Evolutionary conservation across 2,329 filamentous ascomycete species (phyloP).

Genomic region (Camptophora hylomeconis): DNA sequence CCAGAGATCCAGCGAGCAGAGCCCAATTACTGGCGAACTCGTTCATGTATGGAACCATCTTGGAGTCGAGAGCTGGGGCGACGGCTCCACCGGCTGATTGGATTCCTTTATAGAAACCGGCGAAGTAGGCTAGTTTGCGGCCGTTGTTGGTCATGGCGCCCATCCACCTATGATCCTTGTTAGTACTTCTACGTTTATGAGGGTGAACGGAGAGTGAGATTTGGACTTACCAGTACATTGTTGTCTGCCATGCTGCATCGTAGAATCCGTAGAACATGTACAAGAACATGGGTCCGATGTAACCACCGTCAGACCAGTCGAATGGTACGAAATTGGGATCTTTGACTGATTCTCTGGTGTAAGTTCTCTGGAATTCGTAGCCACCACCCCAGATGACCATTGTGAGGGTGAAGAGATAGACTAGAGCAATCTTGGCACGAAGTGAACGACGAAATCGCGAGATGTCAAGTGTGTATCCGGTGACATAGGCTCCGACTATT

Average conservation of each 20-base stretch:
- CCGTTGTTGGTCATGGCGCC: conserved; percentile 76
- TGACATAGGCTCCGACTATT: conserved; percentile 61
- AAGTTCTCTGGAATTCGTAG: conserved; percentile 59
- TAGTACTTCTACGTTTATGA: not conserved
- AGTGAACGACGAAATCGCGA: conserved; percentile 46
- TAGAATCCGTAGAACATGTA: conserved; percentile 87
- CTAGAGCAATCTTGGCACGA: conserved; percentile 53
- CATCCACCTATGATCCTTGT: conserved; percentile 50
- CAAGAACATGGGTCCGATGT: conserved; percentile 69
- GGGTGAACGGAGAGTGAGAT: not conserved
- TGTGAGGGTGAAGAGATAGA: conserved; percentile 52
- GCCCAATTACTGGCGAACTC: conserved; percentile 60
- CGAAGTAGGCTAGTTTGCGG: conserved; percentile 71
- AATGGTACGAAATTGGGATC: conserved; percentile 19
- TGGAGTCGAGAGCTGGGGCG: conserved; percentile 55
- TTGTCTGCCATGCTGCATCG: conserved; percentile 82
- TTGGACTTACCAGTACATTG: conserved; percentile 61
- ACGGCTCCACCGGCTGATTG: conserved; percentile 66
- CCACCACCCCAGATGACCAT: conserved; percentile 74
- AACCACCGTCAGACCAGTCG: conserved; percentile 58
- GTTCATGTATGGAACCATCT: conserved; percentile 47
- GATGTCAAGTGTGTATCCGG: conserved; percentile 59
- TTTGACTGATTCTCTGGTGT: conserved; percentile 34
- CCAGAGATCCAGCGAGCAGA: conserved; percentile 50
- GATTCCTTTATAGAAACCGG: conserved; percentile 71